Evolutionary conservation across 345 rosid genomes (phyloP), one percentile per base, ranked within the genome.

Genomic region (Citropsis articulata): DNA sequence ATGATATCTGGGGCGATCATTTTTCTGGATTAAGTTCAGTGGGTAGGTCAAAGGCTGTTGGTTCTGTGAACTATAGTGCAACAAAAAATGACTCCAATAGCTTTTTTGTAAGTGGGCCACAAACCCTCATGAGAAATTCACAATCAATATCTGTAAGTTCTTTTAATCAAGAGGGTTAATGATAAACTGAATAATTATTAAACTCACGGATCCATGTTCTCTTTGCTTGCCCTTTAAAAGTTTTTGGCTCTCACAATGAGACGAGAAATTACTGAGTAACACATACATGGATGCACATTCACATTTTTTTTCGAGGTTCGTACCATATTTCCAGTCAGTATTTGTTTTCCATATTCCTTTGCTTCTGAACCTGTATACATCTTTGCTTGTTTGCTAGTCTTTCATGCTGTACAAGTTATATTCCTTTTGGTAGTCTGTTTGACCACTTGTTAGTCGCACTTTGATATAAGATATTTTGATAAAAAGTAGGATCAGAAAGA

Each of bases 1-100:
- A 93, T 38, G 94, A 93, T 80, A 95, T 95, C 9, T 95, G 95
- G 99, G 97, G 98, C 36, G 90, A 92, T 76, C 99, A 91, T 86
- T 83, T 92, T 78, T 84, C 90, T 67, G 84, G 87, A 40, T 89
- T 93, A 64, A 73, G 76, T 82, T 72, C 84, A 62, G 73, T 61
- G 77, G 89, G 81, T 79, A 69, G 80, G 80, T 82, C 83, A 62
- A 84, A 78, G 75, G 87, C 86, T 74, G 88, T 72, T 74, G 75
- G 71, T 53, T 82, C 83, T n/a, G 79, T 85, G 79, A 86, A 75
- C 81, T 79, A 84, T 25, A 69, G 79, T 69, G 78, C 75, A 72
- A 78, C 77, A 64, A 86, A 78, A 79, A 81, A 77, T 71, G 85
- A 86, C 79, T 90, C 86, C 71, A 81, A 85, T 81, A 92, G 94